A percentile compares a stretch with the other conserved stretches of the same genome.
phyloP scores from a whole-genome alignment of 495 filamentous ascomycete genomes.

The Penicillium crystallinum region DNA sequence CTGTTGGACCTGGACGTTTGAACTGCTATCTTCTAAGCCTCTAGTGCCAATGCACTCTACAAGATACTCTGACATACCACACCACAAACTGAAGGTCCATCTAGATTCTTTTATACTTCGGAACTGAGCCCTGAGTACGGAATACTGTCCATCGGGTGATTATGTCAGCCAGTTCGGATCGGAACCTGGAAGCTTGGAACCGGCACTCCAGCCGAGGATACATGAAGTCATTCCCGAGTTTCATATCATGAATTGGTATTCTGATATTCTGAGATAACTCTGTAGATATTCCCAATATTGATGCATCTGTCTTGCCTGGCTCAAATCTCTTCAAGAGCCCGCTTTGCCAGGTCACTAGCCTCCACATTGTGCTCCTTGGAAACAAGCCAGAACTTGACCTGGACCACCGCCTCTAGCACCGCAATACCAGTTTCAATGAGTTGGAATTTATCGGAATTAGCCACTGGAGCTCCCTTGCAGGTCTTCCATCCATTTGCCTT shows the following conservation, averaged over 20 bases:
- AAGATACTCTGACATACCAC: too few relatives aligned
- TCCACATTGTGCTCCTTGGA: background rate
- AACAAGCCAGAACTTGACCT: slow-evolving; percentile 15
- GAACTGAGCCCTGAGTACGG: background rate
- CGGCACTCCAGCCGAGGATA: too few relatives aligned
- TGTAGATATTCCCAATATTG: background rate
- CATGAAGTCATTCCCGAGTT: background rate
- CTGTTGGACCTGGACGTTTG: background rate
- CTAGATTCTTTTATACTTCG: too few relatives aligned
- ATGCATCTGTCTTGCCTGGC: background rate
- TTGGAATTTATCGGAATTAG: slow-evolving; percentile 9
- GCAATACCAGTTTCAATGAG: slow-evolving; percentile 1
- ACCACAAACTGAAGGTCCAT: too few relatives aligned
- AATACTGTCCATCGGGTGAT: background rate
- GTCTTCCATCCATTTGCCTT: slow-evolving; percentile 31
- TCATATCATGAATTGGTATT: background rate
- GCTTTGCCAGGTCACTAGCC: background rate
- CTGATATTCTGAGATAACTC: background rate
- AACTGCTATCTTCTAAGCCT: background rate
- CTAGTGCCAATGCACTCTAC: background rate
- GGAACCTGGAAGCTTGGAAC: background rate
- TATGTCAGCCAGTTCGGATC: slow-evolving; percentile 5
- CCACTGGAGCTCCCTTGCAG: slow-evolving; percentile 11
- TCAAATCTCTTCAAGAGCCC: background rate
- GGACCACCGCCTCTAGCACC: slow-evolving; percentile 5